A percentile compares a stretch with the other conserved stretches of the same genome.
phyloP scores from a whole-genome alignment of 2,329 filamentous ascomycete species.

The Knoxdaviesia capensis region DNA sequence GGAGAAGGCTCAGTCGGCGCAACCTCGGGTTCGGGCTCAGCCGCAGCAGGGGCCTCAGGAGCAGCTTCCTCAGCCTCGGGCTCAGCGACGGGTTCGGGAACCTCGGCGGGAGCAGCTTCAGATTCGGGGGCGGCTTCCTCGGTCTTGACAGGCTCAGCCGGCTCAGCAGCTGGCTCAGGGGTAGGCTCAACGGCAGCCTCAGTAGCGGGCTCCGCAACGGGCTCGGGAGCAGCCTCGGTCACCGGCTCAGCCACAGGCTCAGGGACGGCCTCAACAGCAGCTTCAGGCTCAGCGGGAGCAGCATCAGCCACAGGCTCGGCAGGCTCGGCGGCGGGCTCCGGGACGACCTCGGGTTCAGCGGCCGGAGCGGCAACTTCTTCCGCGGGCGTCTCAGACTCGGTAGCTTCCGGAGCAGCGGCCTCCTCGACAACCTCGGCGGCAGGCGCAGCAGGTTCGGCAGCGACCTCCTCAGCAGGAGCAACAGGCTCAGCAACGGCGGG shows the following conservation, averaged over 20 bases:
- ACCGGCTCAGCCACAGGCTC: constrained; percentile 2
- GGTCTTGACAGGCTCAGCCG: background rate
- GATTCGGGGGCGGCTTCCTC: background rate
- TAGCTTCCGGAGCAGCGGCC: background rate
- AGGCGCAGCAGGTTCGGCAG: background rate
- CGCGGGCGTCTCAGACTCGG: background rate
- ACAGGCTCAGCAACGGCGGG: background rate
- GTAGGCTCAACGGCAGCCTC: constrained; percentile 3
- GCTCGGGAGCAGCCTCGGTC: constrained; percentile 2
- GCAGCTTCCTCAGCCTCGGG: constrained; percentile 6
- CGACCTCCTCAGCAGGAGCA: background rate
- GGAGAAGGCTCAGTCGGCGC: constrained; percentile 1
- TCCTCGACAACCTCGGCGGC: constrained; percentile 2
- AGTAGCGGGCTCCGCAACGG: background rate
- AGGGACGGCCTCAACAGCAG: background rate
- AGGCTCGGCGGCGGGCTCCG: constrained; percentile 1
- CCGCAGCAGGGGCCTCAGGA: background rate
- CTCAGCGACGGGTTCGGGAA: constrained; percentile 1
- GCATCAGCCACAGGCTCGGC: background rate
- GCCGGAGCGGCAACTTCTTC: constrained; percentile 4
- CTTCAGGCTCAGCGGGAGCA: constrained; percentile 1
- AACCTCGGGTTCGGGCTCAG: constrained; percentile 1
- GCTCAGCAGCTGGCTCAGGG: background rate
- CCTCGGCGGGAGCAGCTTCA: constrained; percentile 4
- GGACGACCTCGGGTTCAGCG: background rate